Base-by-base conservation (phyloP, 1,284 basidiomycete genomes). In the Apiotrichum sp. region DNA sequence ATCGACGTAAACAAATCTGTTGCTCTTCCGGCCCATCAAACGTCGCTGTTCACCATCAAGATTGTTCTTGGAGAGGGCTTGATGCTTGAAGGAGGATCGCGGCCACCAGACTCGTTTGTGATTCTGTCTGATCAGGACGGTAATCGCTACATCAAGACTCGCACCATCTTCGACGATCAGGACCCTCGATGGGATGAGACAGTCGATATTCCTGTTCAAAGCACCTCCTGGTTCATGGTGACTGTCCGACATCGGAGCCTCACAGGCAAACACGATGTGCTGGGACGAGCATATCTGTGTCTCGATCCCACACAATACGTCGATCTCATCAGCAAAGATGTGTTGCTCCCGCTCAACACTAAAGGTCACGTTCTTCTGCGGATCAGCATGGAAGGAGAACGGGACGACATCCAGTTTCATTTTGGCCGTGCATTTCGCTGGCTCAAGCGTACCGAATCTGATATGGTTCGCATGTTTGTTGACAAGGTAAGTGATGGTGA, bases 361-460 rank as follows among this genome's bases (percentile, higher is more conserved):
- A 63, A 67, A 22, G 93, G 93, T 1, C 84, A 91, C 36, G 82
- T 98, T 38, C 77, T 96, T 46, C 78, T 97, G 31, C 83, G 96
- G 6, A 83, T 98, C 52, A 95, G 91, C 71, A 97, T 98, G 93
- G 96, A 98, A 70, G 93, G 93, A 47, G 95, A 98, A 80, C 90
- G 95, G 74, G 93, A 97, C 69, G 96, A 98, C 71, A 90, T 95
- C 22, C 88, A 91, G 64, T 99, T 97, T 80, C 93, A 92, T 78
- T 99, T 98, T 70, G 96, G 96, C 10, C 82, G 92, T 41, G 96
- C 88, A 1, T 98, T 98, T 81, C 82, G 95, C 40, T 93, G 87
- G 47, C 75, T 99, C 65, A 98, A 98, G 77, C 81, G 95, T 31
- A 88, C 92, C 0, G 93, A 98, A 72, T 86, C 84, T 29, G 95